Conservation (phyloP, 129 eudicot genomes). For the Ambrosia artemisiifolia region DNA sequence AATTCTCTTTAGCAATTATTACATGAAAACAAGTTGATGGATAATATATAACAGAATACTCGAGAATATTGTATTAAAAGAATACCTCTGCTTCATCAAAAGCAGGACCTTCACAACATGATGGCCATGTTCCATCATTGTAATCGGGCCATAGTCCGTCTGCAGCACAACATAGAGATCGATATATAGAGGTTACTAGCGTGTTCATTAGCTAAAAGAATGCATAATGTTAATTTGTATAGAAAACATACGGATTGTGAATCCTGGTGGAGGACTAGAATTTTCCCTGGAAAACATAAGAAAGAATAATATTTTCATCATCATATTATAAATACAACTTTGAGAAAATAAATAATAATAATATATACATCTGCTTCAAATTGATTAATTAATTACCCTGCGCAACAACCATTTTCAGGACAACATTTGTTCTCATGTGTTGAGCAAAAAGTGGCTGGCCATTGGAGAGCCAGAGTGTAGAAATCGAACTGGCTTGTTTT, state of each 20-base stretch:
- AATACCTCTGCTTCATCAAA: constrained; percentile 65
- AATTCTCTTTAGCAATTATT: not conserved
- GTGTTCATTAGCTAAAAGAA: not conserved
- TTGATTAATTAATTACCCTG: constrained; percentile 41
- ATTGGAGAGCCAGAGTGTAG: constrained; percentile 64
- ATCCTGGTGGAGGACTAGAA: constrained; percentile 36
- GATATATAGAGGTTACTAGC: not conserved
- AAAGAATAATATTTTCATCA: constrained; percentile 25
- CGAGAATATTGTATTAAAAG: not conserved
- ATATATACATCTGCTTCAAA: not conserved
- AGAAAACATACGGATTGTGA: constrained; percentile 80
- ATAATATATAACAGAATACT: not conserved
- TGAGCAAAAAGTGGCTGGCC: constrained; percentile 79
- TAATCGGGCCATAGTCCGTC: constrained; percentile 97
- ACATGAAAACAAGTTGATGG: not conserved
- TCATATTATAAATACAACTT: not conserved
- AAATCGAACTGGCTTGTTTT: constrained; percentile 71
- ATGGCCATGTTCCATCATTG: constrained; percentile 93
- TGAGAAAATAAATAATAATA: constrained; percentile 8
- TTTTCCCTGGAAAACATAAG: constrained; percentile 44
- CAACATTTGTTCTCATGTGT: constrained; percentile 49
- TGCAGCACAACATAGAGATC: constrained; percentile 28
- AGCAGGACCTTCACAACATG: constrained; percentile 59
- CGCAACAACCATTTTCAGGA: constrained; percentile 61
- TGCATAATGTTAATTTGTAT: not conserved